Percentiles rank a stretch among this genome's conserved stretches.
These are phyloP conservation scores for Cerrena zonata DNA, from an alignment of 1,284 basidiomycete species.

Conservation along the genomic window DNA sequence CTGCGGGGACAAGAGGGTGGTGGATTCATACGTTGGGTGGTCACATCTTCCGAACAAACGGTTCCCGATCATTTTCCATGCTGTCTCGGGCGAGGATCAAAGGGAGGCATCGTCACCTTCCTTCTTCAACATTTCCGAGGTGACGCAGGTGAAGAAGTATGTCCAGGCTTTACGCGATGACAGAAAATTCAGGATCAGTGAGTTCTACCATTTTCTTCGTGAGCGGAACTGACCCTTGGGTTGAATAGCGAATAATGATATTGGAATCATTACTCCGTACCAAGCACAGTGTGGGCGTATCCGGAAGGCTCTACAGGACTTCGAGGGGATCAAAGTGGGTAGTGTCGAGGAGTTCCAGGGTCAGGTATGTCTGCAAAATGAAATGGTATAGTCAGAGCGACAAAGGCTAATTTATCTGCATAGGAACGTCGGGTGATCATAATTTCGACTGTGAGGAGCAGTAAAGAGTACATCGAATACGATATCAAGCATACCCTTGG, in stretches of 20 bases:
- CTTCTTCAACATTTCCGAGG: conserved; percentile 44
- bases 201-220: conserved; percentile 7
- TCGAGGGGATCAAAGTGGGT: conserved; percentile 44
- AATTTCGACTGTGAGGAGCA: conserved; percentile 43
- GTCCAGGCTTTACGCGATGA: conserved; percentile 29
- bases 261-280: conserved; percentile 53
- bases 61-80: conserved; percentile 45
- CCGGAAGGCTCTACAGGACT: conserved; percentile 30
- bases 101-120: conserved; percentile 39
- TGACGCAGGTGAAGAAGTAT: conserved; percentile 36
- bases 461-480: conserved; percentile 30
- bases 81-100: conserved; percentile 36
- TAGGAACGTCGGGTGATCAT: conserved; percentile 41
- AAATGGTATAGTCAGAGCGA: too few species aligned
- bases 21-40: conserved; percentile 30
- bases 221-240: not conserved
- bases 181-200: conserved; percentile 28
- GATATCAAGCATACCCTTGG: conserved; percentile 41
- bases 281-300: conserved; percentile 48
- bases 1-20: conserved; percentile 33
- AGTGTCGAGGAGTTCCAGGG: conserved; percentile 63
- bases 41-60: conserved; percentile 27
- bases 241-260: conserved; percentile 34
- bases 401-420: not conserved
- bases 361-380: conserved; percentile 46